Base-by-base conservation (phyloP, 2,329 filamentous ascomycete species). In the Didymella segeticola region DNA sequence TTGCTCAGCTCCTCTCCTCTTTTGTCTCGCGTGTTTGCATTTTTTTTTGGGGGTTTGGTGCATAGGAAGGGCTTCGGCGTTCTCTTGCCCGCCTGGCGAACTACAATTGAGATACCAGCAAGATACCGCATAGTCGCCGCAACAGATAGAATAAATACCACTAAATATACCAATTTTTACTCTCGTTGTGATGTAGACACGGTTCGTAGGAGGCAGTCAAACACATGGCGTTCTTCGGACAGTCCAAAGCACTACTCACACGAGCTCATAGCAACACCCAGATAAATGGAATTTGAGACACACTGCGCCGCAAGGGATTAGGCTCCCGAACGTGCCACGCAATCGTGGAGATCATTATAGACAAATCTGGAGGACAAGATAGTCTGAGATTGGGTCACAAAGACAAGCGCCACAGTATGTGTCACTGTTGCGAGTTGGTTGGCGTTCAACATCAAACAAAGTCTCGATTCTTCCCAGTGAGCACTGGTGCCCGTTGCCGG, bases 91-190 rank as follows among this genome's bases (percentile, higher is more conserved):
- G 11, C 25, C 25, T 37, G 8, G 19, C 17, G 47, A 5, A 42
- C 15, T n/a, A 17, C 38, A 30, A 14, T 26, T 14, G 41, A 30
- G 29, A 48, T 34, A 41, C 45, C 30, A 39, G 26, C 4, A 43
- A 50, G 47, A 50, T 50, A 50, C 38, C 47, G 38, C 14, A 36
- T 23, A 49, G 38, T 27, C 30, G 30, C 37, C 38, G 36, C 23
- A 20, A 10, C 37, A 34, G 6, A 43, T 50, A 50, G 47, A 50
- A 43, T 30, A 43, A 37, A 38, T 9, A 37, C 20, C 22, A 23
- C 5, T 7, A 1, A 14, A 23, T 37, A 19, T 23, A n/a, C 34
- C 22, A 23, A 23, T n/a, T 4, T 12, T 12, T 7, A 2, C 19
- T 20, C 11, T 23, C 34, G n/a, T n/a, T n/a, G n/a, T n/a, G n/a